A percentile compares a stretch with the other conserved stretches of the same genome.
Evolutionary conservation across 1,139 yeast species (phyloP).

Genomic region (Hyphopichia wangnamkhiaoensis): DNA sequence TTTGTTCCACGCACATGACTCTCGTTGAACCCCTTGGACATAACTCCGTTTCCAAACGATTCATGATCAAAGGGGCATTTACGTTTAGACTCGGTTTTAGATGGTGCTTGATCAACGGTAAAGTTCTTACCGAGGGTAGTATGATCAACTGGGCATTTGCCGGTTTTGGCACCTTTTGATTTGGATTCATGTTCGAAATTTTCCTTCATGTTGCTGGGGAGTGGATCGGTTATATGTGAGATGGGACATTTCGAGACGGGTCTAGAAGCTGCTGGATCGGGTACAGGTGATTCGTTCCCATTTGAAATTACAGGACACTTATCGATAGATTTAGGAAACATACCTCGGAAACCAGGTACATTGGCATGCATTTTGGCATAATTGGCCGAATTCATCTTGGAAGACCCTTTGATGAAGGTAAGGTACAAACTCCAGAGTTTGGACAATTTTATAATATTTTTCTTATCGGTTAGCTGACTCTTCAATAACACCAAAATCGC

Average conservation of each 20-base stretch:
- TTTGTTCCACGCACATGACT: slow-evolving; percentile 26
- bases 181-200: slow-evolving; percentile 1
- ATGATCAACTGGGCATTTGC: slow-evolving; percentile 21
- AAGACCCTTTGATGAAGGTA: slow-evolving; percentile 35
- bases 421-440: slow-evolving; percentile 46
- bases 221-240: slow-evolving; percentile 29
- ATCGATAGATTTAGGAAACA: slow-evolving; percentile 1
- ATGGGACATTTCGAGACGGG: slow-evolving; percentile 27
- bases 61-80: slow-evolving; percentile 39
- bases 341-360: slow-evolving; percentile 28
- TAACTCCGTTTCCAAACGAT: slow-evolving; percentile 14
- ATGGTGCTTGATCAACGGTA: not conserved
- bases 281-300: not conserved
- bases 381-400: slow-evolving; percentile 27
- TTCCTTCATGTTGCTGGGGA: slow-evolving; percentile 12
- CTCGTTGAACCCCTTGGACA: slow-evolving; percentile 20
- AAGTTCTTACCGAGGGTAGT: slow-evolving; percentile 1
- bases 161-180: slow-evolving; percentile 2
- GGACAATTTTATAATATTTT: slow-evolving; percentile 25
- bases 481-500: slow-evolving; percentile 20
- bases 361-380: slow-evolving; percentile 39
- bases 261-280: not conserved
- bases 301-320: slow-evolving; percentile 16
- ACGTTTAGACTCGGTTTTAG: slow-evolving; percentile 14
- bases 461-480: slow-evolving; percentile 17